Conservation (phyloP, 345 rosid genomes). For the Salix caprea region DNA sequence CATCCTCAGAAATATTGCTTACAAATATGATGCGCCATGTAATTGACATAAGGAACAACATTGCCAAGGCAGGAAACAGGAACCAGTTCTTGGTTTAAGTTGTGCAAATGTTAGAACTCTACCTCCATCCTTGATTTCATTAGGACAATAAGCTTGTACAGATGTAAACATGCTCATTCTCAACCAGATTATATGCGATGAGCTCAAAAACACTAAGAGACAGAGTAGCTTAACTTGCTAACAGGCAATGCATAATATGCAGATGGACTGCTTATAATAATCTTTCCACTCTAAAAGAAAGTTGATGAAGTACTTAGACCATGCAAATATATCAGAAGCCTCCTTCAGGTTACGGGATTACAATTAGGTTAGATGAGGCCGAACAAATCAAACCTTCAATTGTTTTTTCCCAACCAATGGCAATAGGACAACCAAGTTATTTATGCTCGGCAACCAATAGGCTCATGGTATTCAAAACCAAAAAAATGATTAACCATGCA, state of each 20-base stretch:
- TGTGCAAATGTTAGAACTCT: background rate
- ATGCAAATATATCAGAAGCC: background rate
- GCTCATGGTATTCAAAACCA: background rate
- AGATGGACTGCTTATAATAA: too few species aligned
- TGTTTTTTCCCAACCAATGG: background rate
- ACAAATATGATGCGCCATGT: too few species aligned
- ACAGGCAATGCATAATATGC: background rate
- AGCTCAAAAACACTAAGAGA: background rate
- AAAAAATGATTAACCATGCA: background rate
- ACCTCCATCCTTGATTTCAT: background rate
- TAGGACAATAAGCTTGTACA: background rate
- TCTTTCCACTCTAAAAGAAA: background rate
- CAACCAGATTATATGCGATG: background rate
- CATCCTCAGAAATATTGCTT: too few species aligned
- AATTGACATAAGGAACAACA: background rate
- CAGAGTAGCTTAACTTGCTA: background rate
- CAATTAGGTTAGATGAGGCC: background rate
- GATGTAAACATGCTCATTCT: background rate
- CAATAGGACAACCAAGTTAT: background rate
- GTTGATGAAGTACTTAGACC: background rate
- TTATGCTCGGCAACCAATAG: background rate
- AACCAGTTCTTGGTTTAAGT: background rate
- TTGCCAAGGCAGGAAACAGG: background rate
- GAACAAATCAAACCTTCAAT: background rate
- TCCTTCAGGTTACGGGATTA: background rate